Conservation (phyloP, 2,329 filamentous ascomycete genomes). For the Bipolaris zeicola region DNA sequence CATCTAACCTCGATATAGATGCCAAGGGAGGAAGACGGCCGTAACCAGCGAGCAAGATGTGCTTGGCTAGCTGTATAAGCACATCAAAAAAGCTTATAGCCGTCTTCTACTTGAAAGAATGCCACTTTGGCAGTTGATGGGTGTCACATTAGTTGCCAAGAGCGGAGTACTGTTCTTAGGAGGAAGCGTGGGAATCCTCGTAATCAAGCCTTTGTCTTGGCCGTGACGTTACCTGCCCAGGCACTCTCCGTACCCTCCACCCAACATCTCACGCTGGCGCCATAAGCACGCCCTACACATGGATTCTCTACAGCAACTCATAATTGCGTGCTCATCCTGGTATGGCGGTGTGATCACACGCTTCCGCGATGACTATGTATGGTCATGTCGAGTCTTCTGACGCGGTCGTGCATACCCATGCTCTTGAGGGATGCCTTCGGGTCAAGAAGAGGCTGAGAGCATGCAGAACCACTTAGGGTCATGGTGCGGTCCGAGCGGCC, state of each 20-base stretch:
- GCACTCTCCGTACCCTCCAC: constrained; percentile 1
- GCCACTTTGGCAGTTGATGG: too few species aligned
- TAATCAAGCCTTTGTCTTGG: constrained; percentile 19
- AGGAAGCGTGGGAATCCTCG: background rate
- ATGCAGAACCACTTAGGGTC: background rate
- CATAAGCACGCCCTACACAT: background rate
- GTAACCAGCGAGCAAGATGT: background rate
- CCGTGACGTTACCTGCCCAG: background rate
- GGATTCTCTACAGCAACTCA: too few species aligned
- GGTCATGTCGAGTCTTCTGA: background rate
- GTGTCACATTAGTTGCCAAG: background rate
- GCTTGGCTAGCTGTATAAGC: constrained; percentile 5
- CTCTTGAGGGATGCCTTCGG: background rate
- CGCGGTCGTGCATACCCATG: background rate
- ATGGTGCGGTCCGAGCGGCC: background rate
- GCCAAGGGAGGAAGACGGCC: background rate
- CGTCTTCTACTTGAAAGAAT: background rate
- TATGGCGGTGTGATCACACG: background rate
- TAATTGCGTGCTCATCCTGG: background rate
- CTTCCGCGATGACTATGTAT: background rate
- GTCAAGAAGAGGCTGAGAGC: background rate
- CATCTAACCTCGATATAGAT: background rate
- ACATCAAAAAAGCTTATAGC: background rate
- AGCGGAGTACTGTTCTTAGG: background rate
- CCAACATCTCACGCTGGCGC: background rate